A percentile compares a stretch with the other conserved stretches of the same genome.
Conservation (phyloP, 495 filamentous ascomycete species). For the Copromyces sp. region DNA sequence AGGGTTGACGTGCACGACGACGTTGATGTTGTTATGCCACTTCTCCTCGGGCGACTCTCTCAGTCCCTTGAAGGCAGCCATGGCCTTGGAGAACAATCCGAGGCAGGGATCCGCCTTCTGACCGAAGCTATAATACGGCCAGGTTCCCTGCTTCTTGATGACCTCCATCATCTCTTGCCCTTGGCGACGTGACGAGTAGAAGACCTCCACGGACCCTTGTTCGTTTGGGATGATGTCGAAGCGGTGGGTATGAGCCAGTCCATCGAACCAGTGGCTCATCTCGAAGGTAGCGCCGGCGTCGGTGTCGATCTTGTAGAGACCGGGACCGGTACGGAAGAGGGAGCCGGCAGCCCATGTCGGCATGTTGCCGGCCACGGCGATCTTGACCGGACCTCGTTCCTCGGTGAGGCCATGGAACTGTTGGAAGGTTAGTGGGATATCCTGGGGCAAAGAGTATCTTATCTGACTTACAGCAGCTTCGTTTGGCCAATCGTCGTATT, state of each 20-base stretch:
- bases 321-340: slow-evolving; percentile 66
- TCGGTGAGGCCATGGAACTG: slow-evolving; percentile 40
- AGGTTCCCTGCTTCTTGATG: slow-evolving; percentile 41
- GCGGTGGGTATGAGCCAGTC: slow-evolving; percentile 63
- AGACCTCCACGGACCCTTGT: slow-evolving; percentile 32
- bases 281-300: slow-evolving; percentile 45
- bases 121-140: slow-evolving; percentile 45
- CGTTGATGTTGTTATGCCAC: slow-evolving; percentile 41
- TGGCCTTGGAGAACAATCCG: slow-evolving; percentile 55
- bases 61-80: slow-evolving; percentile 36
- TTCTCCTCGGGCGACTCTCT: slow-evolving; percentile 2
- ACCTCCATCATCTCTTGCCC: slow-evolving; percentile 46
- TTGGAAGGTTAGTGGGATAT: neutral
- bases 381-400: slow-evolving; percentile 31
- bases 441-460: neutral
- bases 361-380: slow-evolving; percentile 31
- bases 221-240: slow-evolving; percentile 49
- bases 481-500: slow-evolving; percentile 32
- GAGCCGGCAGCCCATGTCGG: slow-evolving; percentile 42
- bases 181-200: slow-evolving; percentile 64
- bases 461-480: slow-evolving; percentile 30
- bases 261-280: slow-evolving; percentile 69
- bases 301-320: slow-evolving; percentile 45
- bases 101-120: slow-evolving; percentile 59
- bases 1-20: slow-evolving; percentile 48